Evolutionary conservation across 208 protist species (phyloP).

Genomic region (Trypanosoma scelopori): DNA sequence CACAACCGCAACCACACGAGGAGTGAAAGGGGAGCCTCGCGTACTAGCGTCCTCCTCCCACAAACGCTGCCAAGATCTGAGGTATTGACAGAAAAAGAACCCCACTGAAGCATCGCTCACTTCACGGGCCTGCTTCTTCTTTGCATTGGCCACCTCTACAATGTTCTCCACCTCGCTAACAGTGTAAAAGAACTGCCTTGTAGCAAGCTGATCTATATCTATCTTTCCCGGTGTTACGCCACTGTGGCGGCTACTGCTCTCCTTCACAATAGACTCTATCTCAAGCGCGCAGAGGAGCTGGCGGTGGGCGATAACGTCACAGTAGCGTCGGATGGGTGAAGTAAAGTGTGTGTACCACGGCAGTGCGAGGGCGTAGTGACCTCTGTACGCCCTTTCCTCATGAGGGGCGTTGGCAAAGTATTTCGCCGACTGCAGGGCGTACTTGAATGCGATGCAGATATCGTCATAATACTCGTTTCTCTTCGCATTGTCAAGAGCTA

Average conservation of each 20-base stretch:
- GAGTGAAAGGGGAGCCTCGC: constrained; percentile 4
- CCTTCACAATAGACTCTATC: constrained; percentile 63
- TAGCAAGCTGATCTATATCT: constrained; percentile 37
- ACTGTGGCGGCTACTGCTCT: constrained; percentile 25
- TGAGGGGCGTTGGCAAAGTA: constrained; percentile 78
- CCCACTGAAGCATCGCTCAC: constrained; percentile 57
- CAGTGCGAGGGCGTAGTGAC: constrained; percentile 89
- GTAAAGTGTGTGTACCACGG: constrained; percentile 95
- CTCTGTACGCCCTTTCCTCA: constrained; percentile 26
- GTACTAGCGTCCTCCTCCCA: constrained; percentile 1
- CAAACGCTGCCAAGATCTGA: constrained; percentile 39
- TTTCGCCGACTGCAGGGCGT: constrained; percentile 64
- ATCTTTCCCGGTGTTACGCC: constrained; percentile 29
- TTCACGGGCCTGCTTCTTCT: constrained; percentile 51
- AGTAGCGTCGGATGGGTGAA: constrained; percentile 93
- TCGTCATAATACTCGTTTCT: constrained; percentile 38
- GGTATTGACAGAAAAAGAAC: constrained; percentile 79
- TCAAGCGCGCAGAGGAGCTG: constrained; percentile 81
- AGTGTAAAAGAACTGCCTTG: constrained; percentile 41
- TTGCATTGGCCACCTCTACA: constrained; percentile 47
- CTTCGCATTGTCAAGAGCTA: constrained; percentile 34
- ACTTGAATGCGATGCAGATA: constrained; percentile 73
- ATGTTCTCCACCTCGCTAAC: constrained; percentile 60
- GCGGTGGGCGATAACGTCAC: constrained; percentile 92
- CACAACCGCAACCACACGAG: constrained; percentile 23